Conservation (phyloP, 768 basidiomycete species). For the Kwoniella shandongensis region DNA sequence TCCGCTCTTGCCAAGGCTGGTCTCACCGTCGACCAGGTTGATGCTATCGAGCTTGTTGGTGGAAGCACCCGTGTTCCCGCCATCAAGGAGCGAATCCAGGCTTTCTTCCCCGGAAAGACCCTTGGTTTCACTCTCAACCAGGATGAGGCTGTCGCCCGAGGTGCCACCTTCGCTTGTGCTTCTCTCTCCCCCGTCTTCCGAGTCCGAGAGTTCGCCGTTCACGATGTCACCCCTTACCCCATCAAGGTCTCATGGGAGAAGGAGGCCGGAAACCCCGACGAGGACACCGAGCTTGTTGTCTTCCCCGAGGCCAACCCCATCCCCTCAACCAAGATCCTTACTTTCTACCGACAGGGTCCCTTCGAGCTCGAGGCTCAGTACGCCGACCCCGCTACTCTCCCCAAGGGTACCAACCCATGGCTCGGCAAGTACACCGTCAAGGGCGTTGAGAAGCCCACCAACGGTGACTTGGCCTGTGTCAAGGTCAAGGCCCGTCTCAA, state of each 20-base stretch:
- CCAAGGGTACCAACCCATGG: constrained; percentile 80
- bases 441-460: constrained; percentile 65
- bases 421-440: constrained; percentile 79
- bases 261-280: constrained; percentile 73
- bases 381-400: constrained; percentile 65
- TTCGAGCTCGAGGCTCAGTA: constrained; percentile 89
- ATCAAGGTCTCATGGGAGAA: constrained; percentile 88
- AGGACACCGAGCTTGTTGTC: constrained; percentile 80
- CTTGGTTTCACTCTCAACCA: constrained; percentile 93
- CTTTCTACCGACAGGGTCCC: constrained; percentile 83
- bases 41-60: constrained; percentile 88
- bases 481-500: constrained; percentile 90
- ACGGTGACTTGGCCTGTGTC: constrained; percentile 74
- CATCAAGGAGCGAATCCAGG: constrained; percentile 81
- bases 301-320: constrained; percentile 81
- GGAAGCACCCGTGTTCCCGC: constrained; percentile 91
- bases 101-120: constrained; percentile 75
- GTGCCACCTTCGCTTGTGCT: constrained; percentile 94
- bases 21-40: constrained; percentile 77
- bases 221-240: constrained; percentile 82
- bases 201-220: constrained; percentile 87
- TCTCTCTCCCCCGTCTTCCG: constrained; percentile 97
- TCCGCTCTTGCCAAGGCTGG: constrained; percentile 78
- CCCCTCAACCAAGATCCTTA: constrained; percentile 92
- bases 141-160: constrained; percentile 94